Evolutionary conservation across 2,329 filamentous ascomycete genomes (phyloP).

Genomic region (Sporothrix mexicana): DNA sequence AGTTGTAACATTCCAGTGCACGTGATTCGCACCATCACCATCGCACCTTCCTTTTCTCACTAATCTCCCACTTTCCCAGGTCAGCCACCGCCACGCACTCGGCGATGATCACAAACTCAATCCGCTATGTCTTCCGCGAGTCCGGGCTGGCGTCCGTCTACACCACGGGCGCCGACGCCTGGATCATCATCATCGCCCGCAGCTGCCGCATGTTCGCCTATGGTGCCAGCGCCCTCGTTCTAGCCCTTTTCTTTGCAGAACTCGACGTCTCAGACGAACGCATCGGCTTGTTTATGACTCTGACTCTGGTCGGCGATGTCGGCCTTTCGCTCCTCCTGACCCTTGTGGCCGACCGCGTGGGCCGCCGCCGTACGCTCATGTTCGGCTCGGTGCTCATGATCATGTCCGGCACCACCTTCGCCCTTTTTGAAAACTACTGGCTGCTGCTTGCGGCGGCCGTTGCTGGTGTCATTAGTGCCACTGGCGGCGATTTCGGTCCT

Average conservation of each 20-base stretch:
- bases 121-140: conserved; percentile 44
- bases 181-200: conserved; percentile 59
- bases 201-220: conserved; percentile 67
- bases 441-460: conserved; percentile 62
- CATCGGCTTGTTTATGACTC: conserved; percentile 70
- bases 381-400: conserved; percentile 63
- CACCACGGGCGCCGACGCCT: conserved; percentile 56
- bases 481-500: conserved; percentile 69
- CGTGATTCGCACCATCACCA: not conserved
- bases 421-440: conserved; percentile 63
- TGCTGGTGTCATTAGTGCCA: conserved; percentile 66
- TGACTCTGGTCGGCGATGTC: conserved; percentile 67
- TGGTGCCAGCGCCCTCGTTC: conserved; percentile 63
- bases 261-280: conserved; percentile 61
- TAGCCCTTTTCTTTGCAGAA: conserved; percentile 65
- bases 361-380: conserved; percentile 60
- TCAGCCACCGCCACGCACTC: not conserved
- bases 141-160: conserved; percentile 57
- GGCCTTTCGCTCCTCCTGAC: conserved; percentile 62
- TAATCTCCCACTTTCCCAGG: not conserved
- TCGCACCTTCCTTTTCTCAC: not conserved
- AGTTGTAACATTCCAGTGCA: not conserved
- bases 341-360: conserved; percentile 63
- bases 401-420: conserved; percentile 60
- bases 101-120: conserved; percentile 32